phyloP scores from a whole-genome alignment of 345 rosid species.

The Triadica sebifera region DNA sequence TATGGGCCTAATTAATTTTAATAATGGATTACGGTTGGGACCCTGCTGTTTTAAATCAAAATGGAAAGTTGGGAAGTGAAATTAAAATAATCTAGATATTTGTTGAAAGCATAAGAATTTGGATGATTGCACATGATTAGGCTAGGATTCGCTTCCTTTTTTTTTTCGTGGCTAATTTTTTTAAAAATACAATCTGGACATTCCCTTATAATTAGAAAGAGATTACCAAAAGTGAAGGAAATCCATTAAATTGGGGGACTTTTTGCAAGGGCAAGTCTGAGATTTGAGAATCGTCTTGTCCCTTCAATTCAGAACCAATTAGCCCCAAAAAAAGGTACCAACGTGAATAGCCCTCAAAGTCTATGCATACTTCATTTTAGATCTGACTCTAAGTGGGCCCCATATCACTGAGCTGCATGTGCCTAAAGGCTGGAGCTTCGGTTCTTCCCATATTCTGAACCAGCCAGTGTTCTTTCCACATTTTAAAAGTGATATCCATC shows the following conservation, averaged over 20 bases:
- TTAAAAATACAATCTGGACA: constrained; percentile 18
- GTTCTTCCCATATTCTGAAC: constrained; percentile 36
- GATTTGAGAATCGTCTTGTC: constrained; percentile 25
- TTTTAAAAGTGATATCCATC: constrained; percentile 15
- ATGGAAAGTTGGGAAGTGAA: neutral
- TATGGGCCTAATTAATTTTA: too few species aligned
- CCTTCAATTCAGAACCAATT: constrained; percentile 28
- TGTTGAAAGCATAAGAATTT: neutral
- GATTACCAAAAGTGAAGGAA: constrained; percentile 1
- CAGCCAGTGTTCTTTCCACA: constrained; percentile 16
- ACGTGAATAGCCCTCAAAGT: constrained; percentile 15
- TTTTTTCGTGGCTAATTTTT: neutral
- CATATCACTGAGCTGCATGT: constrained; percentile 41
- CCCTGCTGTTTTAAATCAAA: neutral
- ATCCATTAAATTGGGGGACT: constrained; percentile 12
- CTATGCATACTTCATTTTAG: constrained; percentile 11
- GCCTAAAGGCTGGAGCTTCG: constrained; percentile 46
- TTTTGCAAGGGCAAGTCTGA: neutral
- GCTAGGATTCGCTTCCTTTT: constrained; percentile 18
- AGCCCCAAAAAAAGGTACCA: constrained; percentile 1
- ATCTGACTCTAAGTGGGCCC: constrained; percentile 34
- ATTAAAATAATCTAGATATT: constrained; percentile 2
- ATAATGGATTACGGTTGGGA: neutral
- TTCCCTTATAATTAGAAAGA: neutral
- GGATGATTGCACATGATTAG: constrained; percentile 44